Base-by-base conservation (phyloP, 257 asterid genomes). In the Nemophila menziesii region DNA sequence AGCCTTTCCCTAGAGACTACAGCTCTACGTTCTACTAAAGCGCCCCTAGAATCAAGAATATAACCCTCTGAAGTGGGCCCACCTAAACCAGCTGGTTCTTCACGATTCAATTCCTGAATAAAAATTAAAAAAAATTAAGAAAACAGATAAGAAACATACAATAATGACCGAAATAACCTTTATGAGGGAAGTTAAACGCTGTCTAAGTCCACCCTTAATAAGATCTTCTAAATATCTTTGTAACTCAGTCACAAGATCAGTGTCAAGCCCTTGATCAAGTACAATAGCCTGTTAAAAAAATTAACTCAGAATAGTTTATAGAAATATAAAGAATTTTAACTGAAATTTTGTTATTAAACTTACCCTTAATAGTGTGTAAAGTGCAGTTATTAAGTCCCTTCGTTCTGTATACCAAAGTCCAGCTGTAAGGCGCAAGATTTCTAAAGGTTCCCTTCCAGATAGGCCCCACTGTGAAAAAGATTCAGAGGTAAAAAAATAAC, bases 391-490 rank as follows among this genome's bases (percentile, higher is more conserved):
- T 42, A 90, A 67, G 62, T 85, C 94, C 69, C 93, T 64, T 65
- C 98, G 79, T 72, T 85, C 93, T 4, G 93, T 75, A 71, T 81
- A 90, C 98, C 98, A 90, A 54, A 79, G 83, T 38, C 98, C 96
- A 4, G 79, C 92, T 50, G 79, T 82, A 51, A 90, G 92, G 58
- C 96, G 96, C 60, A 68, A 66, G 60, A 90, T 77, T 57, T 90
- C 94, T 45, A 69, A 53, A 34, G 94, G 78, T 56, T 81, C 96
- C 51, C 98, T 86, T 55, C 93, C 94, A 17, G 68, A 67, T 65
- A 90, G 67, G 37, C 96, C 93, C 82, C 87, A 72, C 98, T 90
- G 79, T 3, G 43, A 51, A n/a, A n/a, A n/a, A n/a, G 43, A 46
- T 37, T 41, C 19, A 29, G 48, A 52, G 20, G 20, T 11, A 9